Evolutionary conservation across 208 protist species (phyloP), one percentile per base, ranked within the genome.

Genomic region (Blastocrithidia nonstop): DNA sequence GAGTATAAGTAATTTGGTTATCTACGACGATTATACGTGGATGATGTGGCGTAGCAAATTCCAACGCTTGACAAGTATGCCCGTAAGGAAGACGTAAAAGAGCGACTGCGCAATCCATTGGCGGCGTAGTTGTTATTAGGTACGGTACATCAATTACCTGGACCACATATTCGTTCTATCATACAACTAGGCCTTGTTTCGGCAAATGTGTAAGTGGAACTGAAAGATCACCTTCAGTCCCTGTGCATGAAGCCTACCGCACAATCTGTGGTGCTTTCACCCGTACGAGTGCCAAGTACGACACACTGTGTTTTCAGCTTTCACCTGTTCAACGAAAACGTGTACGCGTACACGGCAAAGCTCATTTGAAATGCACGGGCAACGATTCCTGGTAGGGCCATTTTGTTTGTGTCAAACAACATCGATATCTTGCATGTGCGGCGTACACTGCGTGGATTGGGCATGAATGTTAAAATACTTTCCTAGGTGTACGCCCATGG

Each of bases 301-400:
- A 55, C 87, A 36, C 76, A 86, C 51, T 90, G 81, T 50, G 51
- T 87, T 9, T 90, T 90, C 45, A 80, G 73, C 44, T 86, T 86
- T 50, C 68, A 73, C 54, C 25, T 65, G 0, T 35, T 15, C 29
- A 35, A 11, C 11, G 29, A 35, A n/a, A n/a, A n/a, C 29, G 20
- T 57, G 3, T 72, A 63, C 25, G 45, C n/a, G 29, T 73, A 82
- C 46, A 42, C 70, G 0, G 62, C 50, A 15, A 39, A 55, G 19
- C 55, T 90, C 7, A 45, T 81, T 20, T 81, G 76, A 65, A 76
- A 74, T 48, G 76, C 81, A 24, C 41, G 63, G 8, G 55, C 39
- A 6, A 85, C 71, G 7, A 84, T 90, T 20, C 76, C 76, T 0
- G 81, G 81, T 2, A 57, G 81, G 22, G 72, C 57, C 17, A 50